phyloP scores from a whole-genome alignment of 2,329 filamentous ascomycete species.

The Arthrocladium fulminans region DNA sequence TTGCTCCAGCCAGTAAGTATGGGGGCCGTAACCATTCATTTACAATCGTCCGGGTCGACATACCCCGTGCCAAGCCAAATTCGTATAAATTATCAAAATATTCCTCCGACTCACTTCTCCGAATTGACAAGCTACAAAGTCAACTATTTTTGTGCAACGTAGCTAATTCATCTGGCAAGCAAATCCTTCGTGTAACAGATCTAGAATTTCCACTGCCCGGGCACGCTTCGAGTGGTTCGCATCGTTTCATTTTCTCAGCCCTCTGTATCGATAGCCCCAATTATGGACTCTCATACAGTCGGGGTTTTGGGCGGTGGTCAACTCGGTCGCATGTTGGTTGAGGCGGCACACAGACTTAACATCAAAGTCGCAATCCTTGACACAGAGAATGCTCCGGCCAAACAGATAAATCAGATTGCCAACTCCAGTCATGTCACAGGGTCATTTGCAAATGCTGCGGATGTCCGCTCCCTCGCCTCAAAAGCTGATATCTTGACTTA shows the following conservation, averaged over 20 bases:
- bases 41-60: too few relatives aligned
- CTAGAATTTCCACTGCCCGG: too few relatives aligned
- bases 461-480: slow-evolving; percentile 64
- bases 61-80: too few relatives aligned
- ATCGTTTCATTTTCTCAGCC: not conserved
- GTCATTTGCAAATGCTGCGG: slow-evolving; percentile 71
- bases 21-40: too few relatives aligned
- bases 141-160: too few relatives aligned
- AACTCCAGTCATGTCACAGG: slow-evolving; percentile 57
- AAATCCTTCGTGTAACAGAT: too few relatives aligned
- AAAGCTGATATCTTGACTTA: slow-evolving; percentile 70
- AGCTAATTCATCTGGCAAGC: too few relatives aligned
- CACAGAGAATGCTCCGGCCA: slow-evolving; percentile 63
- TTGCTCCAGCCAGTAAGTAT: too few relatives aligned
- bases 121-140: too few relatives aligned
- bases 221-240: not conserved
- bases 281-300: slow-evolving; percentile 23
- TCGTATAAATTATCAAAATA: too few relatives aligned
- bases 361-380: slow-evolving; percentile 74
- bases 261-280: not conserved
- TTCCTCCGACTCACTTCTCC: too few relatives aligned
- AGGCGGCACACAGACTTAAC: slow-evolving; percentile 72
- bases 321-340: slow-evolving; percentile 86
- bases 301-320: slow-evolving; percentile 57
- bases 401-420: slow-evolving; percentile 63